phyloP scores from a whole-genome alignment of 2,329 filamentous ascomycete species.

The Zymoseptoria ardabiliae region DNA sequence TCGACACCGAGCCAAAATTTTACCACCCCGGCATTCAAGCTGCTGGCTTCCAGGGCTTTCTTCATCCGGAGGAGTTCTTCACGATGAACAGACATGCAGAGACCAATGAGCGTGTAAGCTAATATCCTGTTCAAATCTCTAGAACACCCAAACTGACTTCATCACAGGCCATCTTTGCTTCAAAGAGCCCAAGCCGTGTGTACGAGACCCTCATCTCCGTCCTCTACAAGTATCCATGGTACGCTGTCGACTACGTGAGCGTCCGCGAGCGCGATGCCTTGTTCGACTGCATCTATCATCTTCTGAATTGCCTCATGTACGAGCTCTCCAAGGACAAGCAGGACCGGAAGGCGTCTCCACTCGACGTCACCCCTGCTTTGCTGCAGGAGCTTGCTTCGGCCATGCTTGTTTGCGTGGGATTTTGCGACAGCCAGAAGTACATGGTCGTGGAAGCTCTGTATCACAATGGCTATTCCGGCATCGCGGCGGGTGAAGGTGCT shows the following conservation, averaged over 20 bases:
- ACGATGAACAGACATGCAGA: constrained; percentile 42
- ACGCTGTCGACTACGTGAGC: constrained; percentile 37
- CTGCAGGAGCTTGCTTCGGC: constrained; percentile 29
- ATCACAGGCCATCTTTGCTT: constrained; percentile 41
- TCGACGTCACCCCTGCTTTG: constrained; percentile 18
- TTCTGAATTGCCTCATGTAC: constrained; percentile 21
- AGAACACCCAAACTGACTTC: constrained; percentile 3
- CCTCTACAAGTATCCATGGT: constrained; percentile 49
- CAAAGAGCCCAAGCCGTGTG: constrained; percentile 45
- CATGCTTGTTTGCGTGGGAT: constrained; percentile 26
- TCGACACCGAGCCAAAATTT: constrained; percentile 31
- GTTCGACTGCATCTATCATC: constrained; percentile 30
- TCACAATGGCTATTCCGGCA: constrained; percentile 13
- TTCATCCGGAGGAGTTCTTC: constrained; percentile 45
- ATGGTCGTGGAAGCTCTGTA: constrained; percentile 13
- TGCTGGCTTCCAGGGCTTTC: constrained; percentile 46
- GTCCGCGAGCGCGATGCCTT: constrained; percentile 41
- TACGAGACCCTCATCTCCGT: constrained; percentile 48
- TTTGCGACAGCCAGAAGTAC: constrained; percentile 29
- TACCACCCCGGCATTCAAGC: constrained; percentile 42
- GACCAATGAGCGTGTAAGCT: constrained; percentile 42
- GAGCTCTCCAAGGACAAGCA: constrained; percentile 13
- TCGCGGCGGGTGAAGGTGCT: constrained; percentile 16
- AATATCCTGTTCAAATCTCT: not conserved
- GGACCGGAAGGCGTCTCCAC: constrained; percentile 3